Conservation (phyloP, 2,329 filamentous ascomycete species). For the Xylaria sp. region DNA sequence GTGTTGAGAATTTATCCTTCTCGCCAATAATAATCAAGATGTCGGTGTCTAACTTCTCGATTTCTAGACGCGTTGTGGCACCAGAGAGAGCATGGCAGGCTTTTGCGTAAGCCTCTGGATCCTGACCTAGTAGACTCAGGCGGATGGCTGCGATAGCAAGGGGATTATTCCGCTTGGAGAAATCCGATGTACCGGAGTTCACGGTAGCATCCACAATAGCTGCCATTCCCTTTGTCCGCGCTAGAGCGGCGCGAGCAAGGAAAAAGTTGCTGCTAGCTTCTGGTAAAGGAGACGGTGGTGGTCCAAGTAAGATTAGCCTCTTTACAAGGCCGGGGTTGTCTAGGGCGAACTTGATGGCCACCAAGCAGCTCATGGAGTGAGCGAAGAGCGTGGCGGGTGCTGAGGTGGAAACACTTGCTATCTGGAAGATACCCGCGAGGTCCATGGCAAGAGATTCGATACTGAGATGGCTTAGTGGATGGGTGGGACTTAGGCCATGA, state of each 20-base stretch:
- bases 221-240: constrained; percentile 17
- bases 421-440: constrained; percentile 21
- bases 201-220: constrained; percentile 14
- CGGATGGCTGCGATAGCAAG: constrained; percentile 22
- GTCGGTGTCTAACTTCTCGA: constrained; percentile 16
- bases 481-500: constrained; percentile 32
- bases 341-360: constrained; percentile 25
- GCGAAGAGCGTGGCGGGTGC: constrained; percentile 30
- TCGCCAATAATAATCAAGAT: constrained; percentile 27
- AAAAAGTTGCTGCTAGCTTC: neutral
- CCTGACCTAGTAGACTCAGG: constrained; percentile 30
- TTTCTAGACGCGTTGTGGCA: constrained; percentile 4
- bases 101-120: constrained; percentile 34
- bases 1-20: constrained; percentile 18
- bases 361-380: constrained; percentile 29
- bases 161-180: constrained; percentile 15
- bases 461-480: constrained; percentile 32
- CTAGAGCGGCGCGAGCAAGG: constrained; percentile 1
- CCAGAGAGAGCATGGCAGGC: constrained; percentile 22
- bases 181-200: neutral
- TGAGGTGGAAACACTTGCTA: constrained; percentile 10
- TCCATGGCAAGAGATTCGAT: constrained; percentile 25
- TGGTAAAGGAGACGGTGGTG: constrained; percentile 12
- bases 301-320: constrained; percentile 22
- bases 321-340: constrained; percentile 18